Conservation (phyloP, 2,329 filamentous ascomycete species). For the Podosphaera xanthii region DNA sequence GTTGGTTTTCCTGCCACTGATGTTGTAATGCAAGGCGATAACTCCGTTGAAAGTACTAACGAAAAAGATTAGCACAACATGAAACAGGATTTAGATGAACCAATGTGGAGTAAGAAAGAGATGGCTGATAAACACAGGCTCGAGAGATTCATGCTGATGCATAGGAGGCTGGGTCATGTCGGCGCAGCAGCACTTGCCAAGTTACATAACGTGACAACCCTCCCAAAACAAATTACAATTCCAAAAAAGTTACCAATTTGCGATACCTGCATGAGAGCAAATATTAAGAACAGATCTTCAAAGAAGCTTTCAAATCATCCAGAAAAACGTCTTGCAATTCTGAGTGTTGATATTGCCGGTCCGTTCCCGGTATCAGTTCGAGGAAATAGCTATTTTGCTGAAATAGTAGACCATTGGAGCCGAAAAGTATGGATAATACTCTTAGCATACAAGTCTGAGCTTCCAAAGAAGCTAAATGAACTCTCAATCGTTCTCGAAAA, state of each 20-base stretch:
- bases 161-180: too few relatives aligned
- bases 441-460: not conserved
- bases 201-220: not conserved
- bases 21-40: too few relatives aligned
- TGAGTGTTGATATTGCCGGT: too few relatives aligned
- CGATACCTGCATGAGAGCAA: not conserved
- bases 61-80: too few relatives aligned
- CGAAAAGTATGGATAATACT: not conserved
- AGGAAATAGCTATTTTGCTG: not conserved
- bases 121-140: too few relatives aligned
- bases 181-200: not conserved
- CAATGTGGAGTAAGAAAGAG: too few relatives aligned
- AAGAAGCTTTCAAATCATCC: not conserved
- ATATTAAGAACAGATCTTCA: not conserved
- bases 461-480: too few relatives aligned
- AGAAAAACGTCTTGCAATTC: not conserved
- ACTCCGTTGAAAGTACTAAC: not conserved
- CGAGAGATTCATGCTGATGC: too few relatives aligned
- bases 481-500: not conserved
- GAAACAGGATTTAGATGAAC: too few relatives aligned
- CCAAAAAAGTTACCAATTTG: not conserved
- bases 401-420: not conserved
- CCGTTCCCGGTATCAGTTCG: not conserved
- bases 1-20: too few relatives aligned
- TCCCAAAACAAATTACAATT: not conserved